These are phyloP conservation scores for Trypanosoma avium DNA, from an alignment of 208 protist genomes.

Conservation along the genomic window DNA sequence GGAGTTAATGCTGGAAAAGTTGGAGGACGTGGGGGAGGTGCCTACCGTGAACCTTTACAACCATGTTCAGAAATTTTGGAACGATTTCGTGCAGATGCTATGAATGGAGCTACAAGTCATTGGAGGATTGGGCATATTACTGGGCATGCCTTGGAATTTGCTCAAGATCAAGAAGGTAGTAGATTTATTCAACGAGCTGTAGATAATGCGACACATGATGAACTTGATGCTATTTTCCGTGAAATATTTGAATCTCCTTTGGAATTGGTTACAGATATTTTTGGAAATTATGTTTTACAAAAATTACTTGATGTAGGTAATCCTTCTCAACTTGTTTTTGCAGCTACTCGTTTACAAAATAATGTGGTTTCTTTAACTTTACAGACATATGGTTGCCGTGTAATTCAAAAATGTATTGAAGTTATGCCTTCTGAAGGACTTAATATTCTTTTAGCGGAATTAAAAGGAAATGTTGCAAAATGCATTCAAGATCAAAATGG, in stretches of 20 bases:
- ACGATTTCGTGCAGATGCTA: constrained; percentile 59
- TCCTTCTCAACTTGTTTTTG: constrained; percentile 71
- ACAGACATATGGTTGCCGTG: constrained; percentile 97
- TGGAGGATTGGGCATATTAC: constrained; percentile 87
- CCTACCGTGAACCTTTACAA: constrained; percentile 27
- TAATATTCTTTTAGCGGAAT: constrained; percentile 90
- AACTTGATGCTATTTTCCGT: constrained; percentile 89
- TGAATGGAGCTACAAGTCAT: constrained; percentile 27
- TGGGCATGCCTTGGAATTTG: constrained; percentile 94
- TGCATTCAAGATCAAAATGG: constrained; percentile 99
- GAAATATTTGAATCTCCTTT: constrained; percentile 92
- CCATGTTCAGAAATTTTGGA: constrained; percentile 67
- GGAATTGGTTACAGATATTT: constrained; percentile 96
- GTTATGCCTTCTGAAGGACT: constrained; percentile 83
- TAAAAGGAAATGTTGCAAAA: constrained; percentile 94
- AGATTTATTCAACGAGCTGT: constrained; percentile 97
- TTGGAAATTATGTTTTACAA: constrained; percentile 99
- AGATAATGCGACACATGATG: constrained; percentile 77
- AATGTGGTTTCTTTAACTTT: constrained; percentile 95
- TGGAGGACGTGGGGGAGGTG: constrained; percentile 20
- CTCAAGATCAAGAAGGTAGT: constrained; percentile 97
- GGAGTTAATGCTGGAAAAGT: constrained; percentile 5
- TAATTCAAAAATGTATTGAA: constrained; percentile 98
- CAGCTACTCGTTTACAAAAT: constrained; percentile 82
- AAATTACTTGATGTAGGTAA: constrained; percentile 98